Percentiles rank a stretch among this genome's conserved stretches.
phyloP scores from a whole-genome alignment of 306 rosid genomes.

The Cajanus cajan region DNA sequence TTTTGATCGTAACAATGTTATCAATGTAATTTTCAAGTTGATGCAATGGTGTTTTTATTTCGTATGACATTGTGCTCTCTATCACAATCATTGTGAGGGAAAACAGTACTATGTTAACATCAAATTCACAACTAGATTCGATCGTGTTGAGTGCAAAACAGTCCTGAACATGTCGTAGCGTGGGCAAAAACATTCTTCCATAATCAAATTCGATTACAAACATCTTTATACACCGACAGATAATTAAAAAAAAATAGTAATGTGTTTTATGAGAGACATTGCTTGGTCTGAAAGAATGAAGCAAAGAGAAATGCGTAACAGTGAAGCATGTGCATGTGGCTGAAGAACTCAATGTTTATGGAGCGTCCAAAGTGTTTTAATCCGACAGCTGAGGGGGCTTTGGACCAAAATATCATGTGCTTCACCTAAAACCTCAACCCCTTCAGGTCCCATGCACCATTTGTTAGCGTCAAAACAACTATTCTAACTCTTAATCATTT shows the following conservation, averaged over 20 bases:
- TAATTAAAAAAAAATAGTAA: neutral
- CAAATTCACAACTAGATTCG: neutral
- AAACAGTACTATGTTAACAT: neutral
- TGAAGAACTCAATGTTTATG: neutral
- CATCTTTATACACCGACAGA: neutral
- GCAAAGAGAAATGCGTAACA: neutral
- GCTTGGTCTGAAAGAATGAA: slow-evolving; percentile 20
- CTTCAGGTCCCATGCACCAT: neutral
- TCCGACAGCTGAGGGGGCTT: neutral
- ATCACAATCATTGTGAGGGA: neutral
- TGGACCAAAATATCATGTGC: neutral
- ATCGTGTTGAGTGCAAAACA: neutral
- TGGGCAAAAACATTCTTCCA: neutral
- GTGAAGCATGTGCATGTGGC: slow-evolving; percentile 12
- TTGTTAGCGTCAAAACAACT: neutral
- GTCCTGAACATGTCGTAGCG: neutral
- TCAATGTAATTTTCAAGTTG: neutral
- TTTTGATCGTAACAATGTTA: neutral
- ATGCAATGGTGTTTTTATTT: neutral
- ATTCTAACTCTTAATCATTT: neutral
- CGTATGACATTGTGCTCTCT: neutral
- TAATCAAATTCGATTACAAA: neutral
- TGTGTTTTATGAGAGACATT: neutral
- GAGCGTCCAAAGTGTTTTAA: neutral
- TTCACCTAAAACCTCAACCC: neutral